These are phyloP conservation scores for Escallonia herrerae DNA, from an alignment of 129 eudicot genomes.

Conservation along the genomic window DNA sequence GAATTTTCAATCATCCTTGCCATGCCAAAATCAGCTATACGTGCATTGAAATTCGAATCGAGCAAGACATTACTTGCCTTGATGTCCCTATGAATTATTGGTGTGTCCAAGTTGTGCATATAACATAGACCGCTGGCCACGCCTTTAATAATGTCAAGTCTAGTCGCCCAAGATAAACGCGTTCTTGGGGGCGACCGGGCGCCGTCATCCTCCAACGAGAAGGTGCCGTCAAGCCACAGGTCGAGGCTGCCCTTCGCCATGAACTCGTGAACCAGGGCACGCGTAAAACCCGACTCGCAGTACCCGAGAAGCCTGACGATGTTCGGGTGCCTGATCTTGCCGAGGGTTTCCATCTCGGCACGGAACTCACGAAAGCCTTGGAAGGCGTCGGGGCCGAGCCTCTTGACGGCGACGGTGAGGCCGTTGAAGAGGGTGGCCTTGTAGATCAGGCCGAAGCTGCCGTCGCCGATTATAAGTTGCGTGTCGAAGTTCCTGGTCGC, in stretches of 20 bases:
- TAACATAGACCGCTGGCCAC: conserved; percentile 64
- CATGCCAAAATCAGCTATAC: conserved; percentile 91
- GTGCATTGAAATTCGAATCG: conserved; percentile 55
- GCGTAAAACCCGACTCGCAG: conserved; percentile 48
- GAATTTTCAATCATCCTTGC: conserved; percentile 52
- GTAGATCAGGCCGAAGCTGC: conserved; percentile 77
- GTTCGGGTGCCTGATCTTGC: conserved; percentile 60
- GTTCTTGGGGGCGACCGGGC: conserved; percentile 15
- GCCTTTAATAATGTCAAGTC: conserved; percentile 51
- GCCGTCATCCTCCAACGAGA: conserved; percentile 10
- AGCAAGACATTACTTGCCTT: conserved; percentile 82
- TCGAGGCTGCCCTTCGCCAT: conserved; percentile 74
- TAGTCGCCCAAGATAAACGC: conserved; percentile 55
- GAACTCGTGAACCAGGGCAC: conserved; percentile 71
- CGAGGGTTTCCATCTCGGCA: conserved; percentile 92
- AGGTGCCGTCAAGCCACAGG: conserved; percentile 72
- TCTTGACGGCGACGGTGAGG: conserved; percentile 63
- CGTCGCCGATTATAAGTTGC: conserved; percentile 80
- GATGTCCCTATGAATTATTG: conserved; percentile 81
- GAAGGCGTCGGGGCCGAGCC: conserved; percentile 63
- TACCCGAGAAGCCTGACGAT: conserved; percentile 67
- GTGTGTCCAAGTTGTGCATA: conserved; percentile 55
- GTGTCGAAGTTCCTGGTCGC: conserved; percentile 72
- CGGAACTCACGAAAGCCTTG: conserved; percentile 86
- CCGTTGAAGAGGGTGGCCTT: conserved; percentile 49